Evolutionary conservation across 73 alveolate species (phyloP).

Genomic region (Paramecium pentaurelia): DNA sequence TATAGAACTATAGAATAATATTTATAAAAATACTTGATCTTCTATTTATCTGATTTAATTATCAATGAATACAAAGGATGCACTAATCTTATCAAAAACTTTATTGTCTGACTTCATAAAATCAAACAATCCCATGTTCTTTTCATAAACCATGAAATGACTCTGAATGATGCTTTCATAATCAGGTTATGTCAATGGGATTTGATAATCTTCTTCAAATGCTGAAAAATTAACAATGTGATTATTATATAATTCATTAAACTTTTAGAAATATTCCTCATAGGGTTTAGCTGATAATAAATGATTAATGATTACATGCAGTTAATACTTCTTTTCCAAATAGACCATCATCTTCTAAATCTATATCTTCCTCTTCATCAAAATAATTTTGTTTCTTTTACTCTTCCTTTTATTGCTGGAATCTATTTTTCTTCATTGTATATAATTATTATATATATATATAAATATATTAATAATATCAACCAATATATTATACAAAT

Average conservation of each 20-base stretch:
- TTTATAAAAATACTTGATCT: neutral
- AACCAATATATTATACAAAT: neutral
- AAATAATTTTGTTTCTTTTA: neutral
- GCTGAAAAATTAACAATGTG: conserved; percentile 44
- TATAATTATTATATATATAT: neutral
- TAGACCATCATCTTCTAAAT: conserved; percentile 36
- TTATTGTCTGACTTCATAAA: neutral
- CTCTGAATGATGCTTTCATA: neutral
- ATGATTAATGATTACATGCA: neutral
- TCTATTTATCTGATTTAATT: neutral
- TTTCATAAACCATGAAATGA: conserved; percentile 61
- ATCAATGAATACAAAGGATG: neutral
- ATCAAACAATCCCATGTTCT: neutral
- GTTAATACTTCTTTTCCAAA: conserved; percentile 15
- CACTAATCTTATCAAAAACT: neutral
- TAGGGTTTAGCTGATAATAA: conserved; percentile 42
- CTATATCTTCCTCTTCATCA: conserved; percentile 47
- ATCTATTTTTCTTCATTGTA: conserved; percentile 35
- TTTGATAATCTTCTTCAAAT: conserved; percentile 46
- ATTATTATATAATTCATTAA: conserved; percentile 43
- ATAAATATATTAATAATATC: neutral
- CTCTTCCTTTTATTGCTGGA: neutral
- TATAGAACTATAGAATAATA: conserved; percentile 4
- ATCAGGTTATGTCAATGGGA: conserved; percentile 43
- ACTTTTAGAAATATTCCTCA: conserved; percentile 55